Base-by-base conservation (phyloP, 768 basidiomycete genomes). In the Wakefieldia striispora region DNA sequence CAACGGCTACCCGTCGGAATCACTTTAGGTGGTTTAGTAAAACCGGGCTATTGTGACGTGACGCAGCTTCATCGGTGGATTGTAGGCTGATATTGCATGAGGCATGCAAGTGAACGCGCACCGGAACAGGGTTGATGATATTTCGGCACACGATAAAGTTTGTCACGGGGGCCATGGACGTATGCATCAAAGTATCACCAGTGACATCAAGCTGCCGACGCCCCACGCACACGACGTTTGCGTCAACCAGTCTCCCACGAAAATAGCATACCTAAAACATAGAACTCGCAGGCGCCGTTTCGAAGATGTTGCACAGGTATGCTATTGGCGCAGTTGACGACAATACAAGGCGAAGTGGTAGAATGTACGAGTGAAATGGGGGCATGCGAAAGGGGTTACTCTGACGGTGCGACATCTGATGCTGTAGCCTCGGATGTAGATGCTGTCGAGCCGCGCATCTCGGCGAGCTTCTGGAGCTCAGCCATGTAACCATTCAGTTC, bases 401-500 rank as follows among this genome's bases (percentile, higher is more conserved):
- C 48, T 6, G 50, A 21, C 8, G 57, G 43, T 27, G 40, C 31
- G 8, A 40, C 3, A 26, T 34, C 34, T 17, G 50, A 20, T 44
- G 40, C 27, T 35, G 49, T 48, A 21, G 48, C 29, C 38, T 39
- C 43, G 2, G 34, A 41, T 0, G 39, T 43, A 7, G 58, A 45
- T 42, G 31, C 31, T 47, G 43, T 14, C 14, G 54, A 31, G 14
- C 33, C 39, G 6, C 49, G 56, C 12, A 21, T 29, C 34, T 66
- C 45, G 20, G 60, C 55, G 24, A 63, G 62, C 20, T 63, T 67
- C 23, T 46, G 55, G 2, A 68, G 54, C 39, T 68, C 68, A 9
- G 48, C 39, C 66, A 70, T 67, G 47, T 68, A 70, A 3, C 51
- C 53, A 14, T 64, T 70, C 49, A 68, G 33, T 43, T 68, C 68